Evolutionary conservation across 2,329 filamentous ascomycete species (phyloP), one percentile per base, ranked within the genome.

Genomic region (Alternaria tenuissima): DNA sequence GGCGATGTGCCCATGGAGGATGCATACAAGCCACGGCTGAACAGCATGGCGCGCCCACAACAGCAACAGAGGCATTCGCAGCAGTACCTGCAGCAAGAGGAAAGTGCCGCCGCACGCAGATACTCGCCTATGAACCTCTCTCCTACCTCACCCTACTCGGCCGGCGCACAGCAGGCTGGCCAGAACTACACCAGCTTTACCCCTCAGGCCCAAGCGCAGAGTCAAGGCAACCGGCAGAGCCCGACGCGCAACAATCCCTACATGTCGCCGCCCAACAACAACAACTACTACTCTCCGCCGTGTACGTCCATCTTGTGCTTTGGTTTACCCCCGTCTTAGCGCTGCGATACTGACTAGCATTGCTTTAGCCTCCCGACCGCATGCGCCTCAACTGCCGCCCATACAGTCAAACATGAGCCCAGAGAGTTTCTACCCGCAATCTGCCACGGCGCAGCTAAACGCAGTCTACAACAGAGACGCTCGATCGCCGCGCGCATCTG

Each of bases 111-210:
- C 58, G 92, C 93, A 61, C 92, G 96, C 78, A 89, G 94, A 76
- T 98, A 98, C 81, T 98, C 94, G 47, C 95, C 94, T 65, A 97
- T 97, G 94, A 94, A 97, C 78, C 83, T 96, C 62, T 93, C 93
- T 62, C 92, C 93, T 41, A 88, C 90, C 34, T 90, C 91, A 57
- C 89, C 93, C 34, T 96, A 96, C 81, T 86, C 87, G 76, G 85
- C 81, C 48, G 91, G 83, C 77, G 87, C 83, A 63, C 87, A 82
- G 74, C 83, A 82, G 64, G 76, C 76, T 51, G 72, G 72, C 66
- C 75, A 83, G 59, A 70, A 61, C 62, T 80, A 80, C 63, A 76
- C 74, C 52, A 79, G 75, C 74, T 80, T 79, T 69, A 83, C 77
- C 67, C 85, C 69, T 24, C 77, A 79, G 58, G 65, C 72, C 55